Percentiles rank a stretch among this genome's conserved stretches.
These are phyloP conservation scores for Arthrinium puccinioides DNA, from an alignment of 2,329 filamentous ascomycete genomes.

Conservation along the genomic window DNA sequence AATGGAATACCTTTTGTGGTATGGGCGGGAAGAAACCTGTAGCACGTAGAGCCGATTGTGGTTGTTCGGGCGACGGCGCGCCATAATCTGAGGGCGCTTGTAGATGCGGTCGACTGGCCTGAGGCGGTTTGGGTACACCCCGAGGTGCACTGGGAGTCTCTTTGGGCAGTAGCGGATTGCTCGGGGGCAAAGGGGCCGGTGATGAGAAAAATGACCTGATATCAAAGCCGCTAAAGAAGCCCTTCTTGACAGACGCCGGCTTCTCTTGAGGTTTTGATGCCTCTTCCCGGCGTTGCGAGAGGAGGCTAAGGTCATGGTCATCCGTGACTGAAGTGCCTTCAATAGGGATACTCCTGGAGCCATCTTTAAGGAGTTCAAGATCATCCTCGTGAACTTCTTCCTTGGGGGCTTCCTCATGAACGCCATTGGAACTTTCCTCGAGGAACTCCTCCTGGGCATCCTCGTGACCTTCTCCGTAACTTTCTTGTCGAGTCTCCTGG, in stretches of 20 bases:
- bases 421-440: no score
- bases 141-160: not conserved
- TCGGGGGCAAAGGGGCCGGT: slow-evolving; percentile 32
- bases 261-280: slow-evolving; percentile 14
- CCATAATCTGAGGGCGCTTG: slow-evolving; percentile 11
- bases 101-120: not conserved
- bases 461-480: not conserved
- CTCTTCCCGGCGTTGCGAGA: slow-evolving; percentile 7
- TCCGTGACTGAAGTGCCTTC: no score
- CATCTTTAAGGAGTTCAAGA: no score
- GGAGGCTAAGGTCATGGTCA: no score
- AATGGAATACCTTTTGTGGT: slow-evolving; percentile 25
- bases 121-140: not conserved
- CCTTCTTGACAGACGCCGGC: slow-evolving; percentile 13
- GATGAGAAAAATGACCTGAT: slow-evolving; percentile 53
- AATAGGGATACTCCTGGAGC: no score
- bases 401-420: no score
- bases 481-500: not conserved
- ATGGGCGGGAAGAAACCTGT: slow-evolving; percentile 23
- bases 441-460: not conserved
- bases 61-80: slow-evolving; percentile 18
- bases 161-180: slow-evolving; percentile 8
- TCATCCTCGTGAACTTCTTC: no score
- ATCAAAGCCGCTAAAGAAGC: slow-evolving; percentile 31
- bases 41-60: slow-evolving; percentile 17